Conservation (phyloP, 73 alveolate species). For the Paramecium bursaria region DNA sequence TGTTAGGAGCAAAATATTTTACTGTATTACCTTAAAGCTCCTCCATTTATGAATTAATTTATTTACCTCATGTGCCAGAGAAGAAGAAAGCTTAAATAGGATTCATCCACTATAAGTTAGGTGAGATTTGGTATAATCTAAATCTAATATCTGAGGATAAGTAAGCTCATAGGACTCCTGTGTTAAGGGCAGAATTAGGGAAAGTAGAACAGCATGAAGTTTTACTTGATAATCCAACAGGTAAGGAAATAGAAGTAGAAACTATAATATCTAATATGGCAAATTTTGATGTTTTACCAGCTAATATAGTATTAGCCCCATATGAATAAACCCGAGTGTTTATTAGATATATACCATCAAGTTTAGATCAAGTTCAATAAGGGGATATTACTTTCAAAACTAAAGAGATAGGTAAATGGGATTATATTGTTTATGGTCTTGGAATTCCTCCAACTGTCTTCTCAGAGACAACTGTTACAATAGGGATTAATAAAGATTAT, state of each 20-base stretch:
- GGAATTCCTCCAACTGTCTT: constrained; percentile 97
- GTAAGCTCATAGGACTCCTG: constrained; percentile 83
- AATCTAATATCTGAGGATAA: constrained; percentile 91
- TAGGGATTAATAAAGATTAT: constrained; percentile 89
- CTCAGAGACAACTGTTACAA: constrained; percentile 93
- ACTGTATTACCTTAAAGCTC: constrained; percentile 83
- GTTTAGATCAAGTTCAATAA: constrained; percentile 88
- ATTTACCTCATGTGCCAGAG: constrained; percentile 93
- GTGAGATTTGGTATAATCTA: constrained; percentile 97
- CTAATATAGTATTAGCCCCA: constrained; percentile 85
- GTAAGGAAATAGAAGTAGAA: constrained; percentile 88
- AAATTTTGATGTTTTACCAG: constrained; percentile 95
- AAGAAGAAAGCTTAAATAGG: constrained; percentile 91
- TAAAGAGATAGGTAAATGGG: constrained; percentile 96
- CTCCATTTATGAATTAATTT: constrained; percentile 88
- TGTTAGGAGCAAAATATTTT: constrained; percentile 89
- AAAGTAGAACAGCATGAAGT: constrained; percentile 89
- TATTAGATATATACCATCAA: constrained; percentile 93
- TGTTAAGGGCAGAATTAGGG: constrained; percentile 95
- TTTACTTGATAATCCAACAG: constrained; percentile 95
- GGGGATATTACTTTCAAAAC: constrained; percentile 87
- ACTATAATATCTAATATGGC: constrained; percentile 84
- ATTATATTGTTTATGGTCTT: constrained; percentile 90
- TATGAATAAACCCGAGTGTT: constrained; percentile 85
- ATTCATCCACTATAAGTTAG: constrained; percentile 93